These are phyloP conservation scores for Cordyceps pruinosa DNA, from an alignment of 2,329 filamentous ascomycete species.

Conservation along the genomic window DNA sequence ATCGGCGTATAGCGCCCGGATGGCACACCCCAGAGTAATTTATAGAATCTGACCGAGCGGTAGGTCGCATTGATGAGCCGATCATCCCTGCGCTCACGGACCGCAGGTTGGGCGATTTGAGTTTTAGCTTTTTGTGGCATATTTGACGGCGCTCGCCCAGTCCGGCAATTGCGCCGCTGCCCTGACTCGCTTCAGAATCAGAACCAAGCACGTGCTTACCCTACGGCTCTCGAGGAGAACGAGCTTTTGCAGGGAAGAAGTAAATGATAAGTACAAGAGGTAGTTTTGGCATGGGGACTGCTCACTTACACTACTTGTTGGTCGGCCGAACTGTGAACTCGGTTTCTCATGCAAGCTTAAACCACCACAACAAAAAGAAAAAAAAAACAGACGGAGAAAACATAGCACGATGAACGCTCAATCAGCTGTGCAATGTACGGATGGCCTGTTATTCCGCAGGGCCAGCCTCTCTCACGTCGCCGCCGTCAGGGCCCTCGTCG, in stretches of 20 bases:
- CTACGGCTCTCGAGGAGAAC: too few relatives aligned
- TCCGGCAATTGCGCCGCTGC: not conserved
- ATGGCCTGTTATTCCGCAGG: conserved; percentile 22
- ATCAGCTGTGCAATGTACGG: not conserved
- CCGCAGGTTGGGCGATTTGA: too few relatives aligned
- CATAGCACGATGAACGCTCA: not conserved
- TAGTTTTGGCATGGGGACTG: too few relatives aligned
- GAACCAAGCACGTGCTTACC: too few relatives aligned
- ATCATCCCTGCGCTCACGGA: not conserved
- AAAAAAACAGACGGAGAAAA: not conserved
- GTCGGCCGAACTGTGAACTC: too few relatives aligned
- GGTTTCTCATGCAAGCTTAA: too few relatives aligned
- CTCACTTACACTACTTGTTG: too few relatives aligned
- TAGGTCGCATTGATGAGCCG: not conserved
- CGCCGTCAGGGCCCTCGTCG: conserved; percentile 31
- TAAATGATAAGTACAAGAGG: not conserved
- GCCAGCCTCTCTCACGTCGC: conserved; percentile 28
- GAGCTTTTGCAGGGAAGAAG: not conserved
- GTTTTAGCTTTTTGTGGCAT: not conserved
- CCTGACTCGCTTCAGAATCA: not conserved
- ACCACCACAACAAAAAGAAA: not conserved
- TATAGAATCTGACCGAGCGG: too few relatives aligned
- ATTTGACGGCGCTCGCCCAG: not conserved
- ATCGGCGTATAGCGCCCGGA: not conserved
- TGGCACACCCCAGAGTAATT: not conserved